A percentile compares a stretch with the other conserved stretches of the same genome.
These are phyloP conservation scores for Ophiostoma piceae DNA, from an alignment of 2,329 filamentous ascomycete genomes.

Conservation along the genomic window DNA sequence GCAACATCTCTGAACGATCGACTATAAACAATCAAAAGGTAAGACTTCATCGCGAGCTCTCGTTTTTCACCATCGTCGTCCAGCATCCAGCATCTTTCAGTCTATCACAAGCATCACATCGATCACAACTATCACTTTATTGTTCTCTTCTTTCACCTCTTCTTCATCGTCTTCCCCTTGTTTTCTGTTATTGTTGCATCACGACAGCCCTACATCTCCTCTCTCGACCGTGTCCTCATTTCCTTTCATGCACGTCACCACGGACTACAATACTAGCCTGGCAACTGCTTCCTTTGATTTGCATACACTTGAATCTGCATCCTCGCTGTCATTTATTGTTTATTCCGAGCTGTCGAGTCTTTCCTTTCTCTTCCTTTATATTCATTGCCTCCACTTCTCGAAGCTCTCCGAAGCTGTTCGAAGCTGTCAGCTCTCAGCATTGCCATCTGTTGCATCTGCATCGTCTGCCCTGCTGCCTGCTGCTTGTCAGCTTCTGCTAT, in stretches of 20 bases:
- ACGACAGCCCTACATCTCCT: background rate
- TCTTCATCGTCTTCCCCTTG: background rate
- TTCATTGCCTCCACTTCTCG: background rate
- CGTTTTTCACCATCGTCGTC: background rate
- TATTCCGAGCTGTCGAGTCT: background rate
- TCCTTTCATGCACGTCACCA: conserved; percentile 6
- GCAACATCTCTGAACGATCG: too few species aligned
- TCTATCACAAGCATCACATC: too few species aligned
- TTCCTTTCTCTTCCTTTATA: background rate
- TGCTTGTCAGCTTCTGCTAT: background rate
- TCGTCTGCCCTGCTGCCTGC: background rate
- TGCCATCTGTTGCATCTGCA: background rate
- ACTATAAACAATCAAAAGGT: background rate
- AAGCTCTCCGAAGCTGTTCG: background rate
- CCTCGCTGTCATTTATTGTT: background rate
- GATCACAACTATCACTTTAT: too few species aligned
- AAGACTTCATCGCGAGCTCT: background rate
- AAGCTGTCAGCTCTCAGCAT: background rate
- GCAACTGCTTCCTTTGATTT: background rate
- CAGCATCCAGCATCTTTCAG: too few species aligned
- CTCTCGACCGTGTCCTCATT: background rate
- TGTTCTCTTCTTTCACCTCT: too few species aligned
- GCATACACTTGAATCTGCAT: background rate
- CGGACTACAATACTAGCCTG: background rate
- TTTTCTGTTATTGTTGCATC: background rate